Base-by-base conservation (phyloP, 441 rosid genomes). In the Gossypium davidsonii region DNA sequence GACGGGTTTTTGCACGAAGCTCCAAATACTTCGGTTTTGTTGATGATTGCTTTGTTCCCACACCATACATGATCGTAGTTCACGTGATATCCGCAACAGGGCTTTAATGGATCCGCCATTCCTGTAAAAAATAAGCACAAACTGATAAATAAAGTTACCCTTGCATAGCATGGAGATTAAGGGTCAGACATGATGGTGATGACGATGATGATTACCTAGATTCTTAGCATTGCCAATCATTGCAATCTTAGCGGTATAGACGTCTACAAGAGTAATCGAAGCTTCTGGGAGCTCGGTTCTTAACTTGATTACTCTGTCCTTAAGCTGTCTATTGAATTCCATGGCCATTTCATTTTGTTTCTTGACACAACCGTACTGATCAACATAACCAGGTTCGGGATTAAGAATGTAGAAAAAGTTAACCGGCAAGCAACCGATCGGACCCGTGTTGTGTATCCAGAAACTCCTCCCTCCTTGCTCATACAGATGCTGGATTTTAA, bases 21-120 rank as follows among this genome's bases (percentile, higher is more conserved):
- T 2, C 97, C 96, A 6, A 75, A 86, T 3, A 90, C 83, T 61
- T 83, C 79, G 2, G 88, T 86, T 3, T 81, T 81, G 73, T 90
- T 89, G 56, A 90, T 81, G 20, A 2, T 83, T 56, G 82, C 94
- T 77, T 77, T 91, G 76, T 74, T 83, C 62, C 98, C 97, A 0
- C 97, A 93, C 97, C 98, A 91, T 3, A 91, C 66, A 67, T 93
- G 97, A 77, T 89, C 89, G 51, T 81, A 87, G 58, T 87, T 86
- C 72, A 82, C 90, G 42, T 91, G 94, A 73, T 91, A 90, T 39
- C 97, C 97, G 15, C 98, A 93, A 81, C 98, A 93, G 26, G 80
- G 87, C 84, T 88, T 90, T 78, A 85, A 68, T 8, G 97, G 90
- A 79, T 87, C 90, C 37, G 84, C 86, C 73, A 83, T 85, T 55